Percentiles rank a stretch among this genome's conserved stretches.
phyloP scores from a whole-genome alignment of 108 stramenopile genomes.

The Cyclotella baltica region DNA sequence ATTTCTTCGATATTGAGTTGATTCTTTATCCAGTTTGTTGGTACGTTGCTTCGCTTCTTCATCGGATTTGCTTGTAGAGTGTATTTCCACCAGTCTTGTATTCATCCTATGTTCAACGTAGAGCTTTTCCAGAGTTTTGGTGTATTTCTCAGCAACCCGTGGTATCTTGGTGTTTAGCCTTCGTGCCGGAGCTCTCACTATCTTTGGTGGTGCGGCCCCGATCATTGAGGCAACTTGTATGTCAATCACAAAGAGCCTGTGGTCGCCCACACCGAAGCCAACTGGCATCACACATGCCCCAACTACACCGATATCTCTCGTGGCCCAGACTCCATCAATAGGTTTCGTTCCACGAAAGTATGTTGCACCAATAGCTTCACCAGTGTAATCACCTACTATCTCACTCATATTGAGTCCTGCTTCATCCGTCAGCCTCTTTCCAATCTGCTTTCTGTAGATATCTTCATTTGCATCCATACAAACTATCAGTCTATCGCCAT shows the following conservation, averaged over 20 bases:
- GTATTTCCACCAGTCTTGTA: neutral
- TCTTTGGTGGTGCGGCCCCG: neutral
- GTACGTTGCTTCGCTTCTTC: neutral
- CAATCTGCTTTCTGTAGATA: slow-evolving; percentile 1
- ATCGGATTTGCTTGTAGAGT: neutral
- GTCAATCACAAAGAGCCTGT: slow-evolving; percentile 9
- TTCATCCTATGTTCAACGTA: neutral
- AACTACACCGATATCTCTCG: slow-evolving; percentile 13
- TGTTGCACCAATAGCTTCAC: neutral
- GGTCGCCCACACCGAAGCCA: slow-evolving; percentile 22
- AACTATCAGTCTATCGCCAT: slow-evolving; percentile 12
- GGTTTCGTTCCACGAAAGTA: neutral
- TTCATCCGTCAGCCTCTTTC: neutral
- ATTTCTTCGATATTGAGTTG: neutral
- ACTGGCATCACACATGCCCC: no score
- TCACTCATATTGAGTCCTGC: neutral
- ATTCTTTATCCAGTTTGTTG: neutral
- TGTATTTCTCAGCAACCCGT: neutral
- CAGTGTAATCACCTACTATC: no score
- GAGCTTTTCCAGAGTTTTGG: neutral
- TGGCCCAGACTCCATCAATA: slow-evolving; percentile 23
- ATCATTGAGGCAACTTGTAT: neutral
- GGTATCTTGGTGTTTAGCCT: slow-evolving; percentile 4
- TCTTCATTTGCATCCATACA: no score
- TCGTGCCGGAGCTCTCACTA: neutral